phyloP scores from a whole-genome alignment of 441 rosid genomes.

The Manihot esculenta region DNA sequence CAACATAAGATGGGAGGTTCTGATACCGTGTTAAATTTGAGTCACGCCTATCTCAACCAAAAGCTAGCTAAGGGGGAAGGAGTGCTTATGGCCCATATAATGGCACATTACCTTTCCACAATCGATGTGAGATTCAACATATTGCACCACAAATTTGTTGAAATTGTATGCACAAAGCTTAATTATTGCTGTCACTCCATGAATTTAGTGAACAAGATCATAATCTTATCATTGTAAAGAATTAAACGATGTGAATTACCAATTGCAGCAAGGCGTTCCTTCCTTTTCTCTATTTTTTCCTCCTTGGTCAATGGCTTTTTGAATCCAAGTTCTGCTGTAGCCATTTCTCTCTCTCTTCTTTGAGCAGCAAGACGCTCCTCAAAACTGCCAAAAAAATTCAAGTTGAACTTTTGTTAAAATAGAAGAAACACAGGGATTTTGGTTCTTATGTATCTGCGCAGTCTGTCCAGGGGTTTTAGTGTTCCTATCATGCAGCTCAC shows the following conservation, averaged over 20 bases:
- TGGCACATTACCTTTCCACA: too few species aligned
- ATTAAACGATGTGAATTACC: constrained; percentile 43
- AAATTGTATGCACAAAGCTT: not conserved
- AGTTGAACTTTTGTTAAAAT: constrained; percentile 8
- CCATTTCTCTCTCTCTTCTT: constrained; percentile 83
- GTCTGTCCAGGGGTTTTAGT: not conserved
- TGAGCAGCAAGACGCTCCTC: constrained; percentile 96
- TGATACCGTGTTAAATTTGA: too few species aligned
- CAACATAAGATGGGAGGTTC: too few species aligned
- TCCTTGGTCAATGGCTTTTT: constrained; percentile 83
- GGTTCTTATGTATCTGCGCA: not conserved
- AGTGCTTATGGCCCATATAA: too few species aligned
- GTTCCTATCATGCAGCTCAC: not conserved
- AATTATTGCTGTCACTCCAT: not conserved
- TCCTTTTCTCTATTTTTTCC: constrained; percentile 93
- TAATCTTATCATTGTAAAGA: constrained; percentile 10
- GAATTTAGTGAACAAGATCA: constrained; percentile 4
- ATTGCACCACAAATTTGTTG: not conserved
- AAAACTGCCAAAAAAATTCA: constrained; percentile 51
- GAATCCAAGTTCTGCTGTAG: constrained; percentile 76
- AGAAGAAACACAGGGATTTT: not conserved
- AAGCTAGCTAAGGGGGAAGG: too few species aligned
- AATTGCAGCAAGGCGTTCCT: constrained; percentile 96
- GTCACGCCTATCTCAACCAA: too few species aligned
- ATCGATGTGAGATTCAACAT: too few species aligned